Conservation (phyloP, 1,139 yeast genomes). For the Pichia sp. region DNA sequence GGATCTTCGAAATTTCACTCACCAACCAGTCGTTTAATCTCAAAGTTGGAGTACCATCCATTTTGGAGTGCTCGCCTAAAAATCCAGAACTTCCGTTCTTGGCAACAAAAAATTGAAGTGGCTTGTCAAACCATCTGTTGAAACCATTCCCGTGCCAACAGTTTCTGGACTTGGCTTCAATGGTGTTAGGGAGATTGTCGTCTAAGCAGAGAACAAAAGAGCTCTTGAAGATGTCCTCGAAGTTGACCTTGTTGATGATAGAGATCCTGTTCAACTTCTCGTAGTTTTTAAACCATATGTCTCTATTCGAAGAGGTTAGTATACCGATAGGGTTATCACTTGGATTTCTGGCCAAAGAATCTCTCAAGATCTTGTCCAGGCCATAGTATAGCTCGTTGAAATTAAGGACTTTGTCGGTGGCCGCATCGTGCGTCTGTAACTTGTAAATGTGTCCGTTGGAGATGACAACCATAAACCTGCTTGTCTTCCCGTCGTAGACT, state of each 20-base stretch:
- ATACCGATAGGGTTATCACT: constrained; percentile 58
- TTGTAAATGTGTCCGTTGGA: constrained; percentile 81
- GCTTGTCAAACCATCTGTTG: constrained; percentile 91
- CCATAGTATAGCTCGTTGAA: constrained; percentile 65
- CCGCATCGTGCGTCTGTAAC: constrained; percentile 58
- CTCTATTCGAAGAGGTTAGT: constrained; percentile 82
- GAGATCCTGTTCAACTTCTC: constrained; percentile 48
- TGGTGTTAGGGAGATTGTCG: constrained; percentile 62
- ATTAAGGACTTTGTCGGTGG: constrained; percentile 52
- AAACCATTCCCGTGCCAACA: constrained; percentile 94
- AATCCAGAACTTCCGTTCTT: constrained; percentile 89
- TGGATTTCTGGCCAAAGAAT: constrained; percentile 41
- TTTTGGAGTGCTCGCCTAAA: constrained; percentile 93
- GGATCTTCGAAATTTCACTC: constrained; percentile 36
- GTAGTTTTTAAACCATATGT: constrained; percentile 68
- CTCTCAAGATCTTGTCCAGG: constrained; percentile 52
- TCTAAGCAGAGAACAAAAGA: constrained; percentile 83
- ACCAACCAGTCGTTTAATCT: constrained; percentile 77
- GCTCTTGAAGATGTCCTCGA: constrained; percentile 70
- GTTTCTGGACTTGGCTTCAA: constrained; percentile 80
- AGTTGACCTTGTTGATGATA: constrained; percentile 43
- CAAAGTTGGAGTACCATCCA: constrained; percentile 97
- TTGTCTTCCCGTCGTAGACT: constrained; percentile 45
- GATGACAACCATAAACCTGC: constrained; percentile 70
- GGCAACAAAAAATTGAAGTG: constrained; percentile 77